Percentiles rank a stretch among this genome's conserved stretches.
Conservation (phyloP, 2,329 filamentous ascomycete genomes). For the Neonectria ditissima region DNA sequence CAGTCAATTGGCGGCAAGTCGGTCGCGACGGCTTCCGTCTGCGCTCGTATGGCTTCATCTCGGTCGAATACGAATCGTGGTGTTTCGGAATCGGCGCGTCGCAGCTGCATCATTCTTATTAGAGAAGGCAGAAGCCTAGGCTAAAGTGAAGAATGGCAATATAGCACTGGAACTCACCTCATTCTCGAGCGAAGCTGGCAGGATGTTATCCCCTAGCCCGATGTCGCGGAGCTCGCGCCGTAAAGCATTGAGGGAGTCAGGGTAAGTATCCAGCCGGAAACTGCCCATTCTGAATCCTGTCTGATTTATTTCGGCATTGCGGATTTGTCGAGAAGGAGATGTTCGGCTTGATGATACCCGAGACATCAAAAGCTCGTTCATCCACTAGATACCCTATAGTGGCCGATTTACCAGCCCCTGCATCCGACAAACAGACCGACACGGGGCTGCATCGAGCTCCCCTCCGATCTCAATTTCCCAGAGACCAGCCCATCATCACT, state of each 20-base stretch:
- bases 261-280: slow-evolving; percentile 16
- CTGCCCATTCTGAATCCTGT: slow-evolving; percentile 19
- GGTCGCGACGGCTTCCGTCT: slow-evolving; percentile 14
- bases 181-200: slow-evolving; percentile 21
- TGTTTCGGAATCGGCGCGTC: slow-evolving; percentile 12
- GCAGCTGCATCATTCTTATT: slow-evolving; percentile 16
- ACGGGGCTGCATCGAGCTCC: no score
- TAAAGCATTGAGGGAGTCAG: slow-evolving; percentile 17
- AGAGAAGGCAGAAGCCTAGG: slow-evolving; percentile 4
- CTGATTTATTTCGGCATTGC: slow-evolving; percentile 24
- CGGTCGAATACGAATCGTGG: slow-evolving; percentile 19
- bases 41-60: slow-evolving; percentile 16
- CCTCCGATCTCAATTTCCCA: no score
- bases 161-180: slow-evolving; percentile 18
- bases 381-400: no score
- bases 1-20: slow-evolving; percentile 15
- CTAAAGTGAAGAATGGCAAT: no score
- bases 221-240: slow-evolving; percentile 15
- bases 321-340: slow-evolving; percentile 22
- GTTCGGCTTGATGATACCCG: slow-evolving; percentile 15
- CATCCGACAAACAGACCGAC: no score
- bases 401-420: no score
- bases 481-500: no score
- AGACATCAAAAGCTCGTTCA: no score
- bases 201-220: slow-evolving; percentile 9